Evolutionary conservation across 257 asterid species (phyloP), one percentile per base, ranked within the genome.

Genomic region (Rehmannia glutinosa): DNA sequence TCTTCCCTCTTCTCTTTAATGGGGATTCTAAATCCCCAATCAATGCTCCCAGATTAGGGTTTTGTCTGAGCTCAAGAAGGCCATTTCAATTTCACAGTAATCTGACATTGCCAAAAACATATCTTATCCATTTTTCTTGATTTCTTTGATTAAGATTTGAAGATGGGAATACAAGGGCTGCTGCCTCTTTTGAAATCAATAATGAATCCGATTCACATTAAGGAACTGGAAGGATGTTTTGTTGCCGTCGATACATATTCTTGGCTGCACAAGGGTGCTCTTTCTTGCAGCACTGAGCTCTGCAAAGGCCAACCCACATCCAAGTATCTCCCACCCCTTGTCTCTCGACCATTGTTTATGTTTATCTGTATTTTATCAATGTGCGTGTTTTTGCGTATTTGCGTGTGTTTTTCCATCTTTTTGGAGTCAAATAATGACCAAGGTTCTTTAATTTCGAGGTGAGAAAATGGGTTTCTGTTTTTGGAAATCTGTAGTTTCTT

Each of bases 231-330:
- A 55, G 99, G 96, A 2, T 82, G 96, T 62, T 79, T 25, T 55
- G 99, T 90, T 8, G 96, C 99, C 58, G 75, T 90, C 63, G 99
- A 93, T 39, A 88, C 99, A 0, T 93, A 93, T 80, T 93, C 99
- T 66, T 93, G 99, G 97, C 92, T 93, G 36, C 99, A 93, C 78
- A 93, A 88, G 77, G 99, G 99, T n/a, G 99, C 97, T 7, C 86
- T 93, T 74, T 83, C 95, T 58, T 90, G 97, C 76, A 88, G 99
- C 82, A 83, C 85, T 64, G 92, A 93, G n/a, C 97, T 93, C 71
- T 93, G 99, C 81, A 93, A 90, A 82, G 96, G 95, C 78, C 81
- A 72, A 2, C 88, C 96, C 73, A 88, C 97, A 3, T 74, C 92
- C 84, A 93, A 81, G 99, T 93, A 86, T 19, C 13, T 15, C 59